phyloP scores from a whole-genome alignment of 208 protist genomes.

The Novymonas esmeraldas region DNA sequence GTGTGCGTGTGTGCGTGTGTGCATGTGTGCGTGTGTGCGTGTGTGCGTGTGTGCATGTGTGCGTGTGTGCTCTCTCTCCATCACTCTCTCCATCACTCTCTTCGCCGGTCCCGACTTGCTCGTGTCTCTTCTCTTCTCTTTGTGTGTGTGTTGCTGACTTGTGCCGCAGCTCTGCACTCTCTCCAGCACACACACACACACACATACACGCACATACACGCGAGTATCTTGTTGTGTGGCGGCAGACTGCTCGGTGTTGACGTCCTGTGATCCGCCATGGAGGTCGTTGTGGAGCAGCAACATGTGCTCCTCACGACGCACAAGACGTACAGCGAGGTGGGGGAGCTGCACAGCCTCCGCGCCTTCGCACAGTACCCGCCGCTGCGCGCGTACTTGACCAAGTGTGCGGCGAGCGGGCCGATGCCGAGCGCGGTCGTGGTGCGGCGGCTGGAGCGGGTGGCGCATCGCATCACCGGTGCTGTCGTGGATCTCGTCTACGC shows the following conservation, averaged over 20 bases:
- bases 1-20: no score
- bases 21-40: background rate
- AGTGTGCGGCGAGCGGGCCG: slow-evolving; percentile 34
- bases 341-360: slow-evolving; percentile 36
- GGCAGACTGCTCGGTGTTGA: background rate
- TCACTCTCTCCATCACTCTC: no score
- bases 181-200: no score
- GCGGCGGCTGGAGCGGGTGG: slow-evolving; percentile 53
- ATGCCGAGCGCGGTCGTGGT: slow-evolving; percentile 56
- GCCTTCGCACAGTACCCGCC: slow-evolving; percentile 52
- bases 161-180: no score
- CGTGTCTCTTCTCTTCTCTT: no score
- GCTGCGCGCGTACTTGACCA: slow-evolving; percentile 45
- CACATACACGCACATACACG: no score
- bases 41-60: background rate
- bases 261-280: slow-evolving; percentile 35
- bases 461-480: slow-evolving; percentile 62
- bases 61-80: no score
- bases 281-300: slow-evolving; percentile 44
- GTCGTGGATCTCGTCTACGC: slow-evolving; percentile 62
- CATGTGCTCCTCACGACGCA: slow-evolving; percentile 61
- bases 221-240: no score
- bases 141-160: no score
- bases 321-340: slow-evolving; percentile 64
- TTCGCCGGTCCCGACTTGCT: no score